Evolutionary conservation across 371 early-diverging fungal species (phyloP), one percentile per base, ranked within the genome.

Genomic region (Mucor irregularis): DNA sequence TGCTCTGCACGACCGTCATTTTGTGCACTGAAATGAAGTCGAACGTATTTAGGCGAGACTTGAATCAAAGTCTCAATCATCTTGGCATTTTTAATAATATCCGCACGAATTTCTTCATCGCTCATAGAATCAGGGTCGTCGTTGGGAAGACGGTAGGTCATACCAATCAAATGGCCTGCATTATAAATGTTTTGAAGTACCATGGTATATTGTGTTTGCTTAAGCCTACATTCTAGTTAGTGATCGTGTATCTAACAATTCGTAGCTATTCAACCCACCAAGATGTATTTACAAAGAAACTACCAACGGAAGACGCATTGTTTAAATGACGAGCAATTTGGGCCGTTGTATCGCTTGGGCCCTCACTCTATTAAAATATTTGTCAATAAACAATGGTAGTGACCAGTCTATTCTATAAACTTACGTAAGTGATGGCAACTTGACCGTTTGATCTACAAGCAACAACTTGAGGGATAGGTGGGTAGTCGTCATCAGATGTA

Each of bases 341-440:
- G 29, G 73, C 75, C 0, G 82, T 81, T 8, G 74, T 80, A 61
- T 84, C 82, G 56, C 81, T 84, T n/a, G 82, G 84, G 22, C 84
- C 82, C 47, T 84, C 84, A 29, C 75, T 79, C 82, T 83, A 62
- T 8, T 21, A 11, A 34, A 21, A 25, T n/a, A 11, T 5, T 4
- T 9, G 22, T 19, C 13, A 1, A 14, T n/a, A n/a, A 52, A 8
- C 8, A 30, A 13, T 19, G 2, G 24, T 25, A 17, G 13, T 39
- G 17, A n/a, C n/a, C n/a, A n/a, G n/a, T n/a, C n/a, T 8, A 31
- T 5, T 25, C 43, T 10, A n/a, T 24, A 30, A 45, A 51, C 71
- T 68, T 76, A 80, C 83, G 62, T 72, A 80, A n/a, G 81, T 83
- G 8, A 83, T 61, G 2, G 84, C 84, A 49, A 83, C 58, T 43